phyloP scores from a whole-genome alignment of 768 basidiomycete species.

The Lactifluus rugatus region DNA sequence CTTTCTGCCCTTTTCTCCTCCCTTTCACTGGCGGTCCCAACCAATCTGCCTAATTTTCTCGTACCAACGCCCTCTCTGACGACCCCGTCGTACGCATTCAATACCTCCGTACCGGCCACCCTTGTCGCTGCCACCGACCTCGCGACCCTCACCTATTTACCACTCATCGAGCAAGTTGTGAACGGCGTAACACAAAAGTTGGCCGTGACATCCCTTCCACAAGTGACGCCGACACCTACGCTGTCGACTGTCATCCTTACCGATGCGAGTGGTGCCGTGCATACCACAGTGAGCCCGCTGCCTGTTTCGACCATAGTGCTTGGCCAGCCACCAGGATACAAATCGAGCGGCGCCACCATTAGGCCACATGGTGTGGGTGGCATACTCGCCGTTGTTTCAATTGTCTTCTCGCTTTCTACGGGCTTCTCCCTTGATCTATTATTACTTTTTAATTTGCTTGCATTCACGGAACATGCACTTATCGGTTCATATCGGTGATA shows the following conservation, averaged over 20 bases:
- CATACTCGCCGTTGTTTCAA: background rate
- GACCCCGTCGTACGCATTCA: slow-evolving; percentile 58
- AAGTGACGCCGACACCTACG: slow-evolving; percentile 40
- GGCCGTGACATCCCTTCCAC: slow-evolving; percentile 49
- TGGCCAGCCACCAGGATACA: slow-evolving; percentile 52
- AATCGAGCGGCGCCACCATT: background rate
- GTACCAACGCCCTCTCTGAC: slow-evolving; percentile 55
- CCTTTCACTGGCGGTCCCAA: slow-evolving; percentile 51
- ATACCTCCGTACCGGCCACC: slow-evolving; percentile 43
- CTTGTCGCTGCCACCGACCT: slow-evolving; percentile 48
- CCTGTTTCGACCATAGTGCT: slow-evolving; percentile 41
- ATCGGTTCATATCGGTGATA: background rate
- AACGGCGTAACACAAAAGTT: slow-evolving; percentile 23
- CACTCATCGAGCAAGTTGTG: slow-evolving; percentile 33
- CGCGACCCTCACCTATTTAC: slow-evolving; percentile 60
- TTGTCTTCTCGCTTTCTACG: background rate
- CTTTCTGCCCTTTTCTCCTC: slow-evolving; percentile 49
- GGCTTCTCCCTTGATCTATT: slow-evolving; percentile 4
- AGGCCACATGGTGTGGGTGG: background rate
- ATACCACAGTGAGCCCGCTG: slow-evolving; percentile 45
- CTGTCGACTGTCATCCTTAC: slow-evolving; percentile 50
- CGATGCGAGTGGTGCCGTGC: slow-evolving; percentile 40
- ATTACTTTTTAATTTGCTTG: background rate
- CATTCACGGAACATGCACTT: background rate
- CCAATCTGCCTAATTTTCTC: slow-evolving; percentile 62